Evolutionary conservation across 1,139 yeast species (phyloP).

Genomic region (Yamadazyma dendronema): DNA sequence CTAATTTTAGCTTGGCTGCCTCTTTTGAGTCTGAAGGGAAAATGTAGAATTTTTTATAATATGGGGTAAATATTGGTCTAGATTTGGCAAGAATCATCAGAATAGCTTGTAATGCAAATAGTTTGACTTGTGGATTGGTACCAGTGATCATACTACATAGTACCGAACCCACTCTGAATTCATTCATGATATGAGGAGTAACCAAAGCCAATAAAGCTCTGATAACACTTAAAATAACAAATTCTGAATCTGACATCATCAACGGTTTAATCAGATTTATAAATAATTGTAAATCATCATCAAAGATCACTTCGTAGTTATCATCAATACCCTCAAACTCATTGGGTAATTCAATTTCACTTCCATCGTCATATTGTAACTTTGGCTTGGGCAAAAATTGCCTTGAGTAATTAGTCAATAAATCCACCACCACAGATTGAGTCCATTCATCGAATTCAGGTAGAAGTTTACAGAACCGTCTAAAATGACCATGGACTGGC

Average conservation of each 20-base stretch:
- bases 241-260: slow-evolving; percentile 52
- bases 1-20: slow-evolving; percentile 57
- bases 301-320: slow-evolving; percentile 42
- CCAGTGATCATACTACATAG: slow-evolving; percentile 43
- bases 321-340: slow-evolving; percentile 28
- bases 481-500: slow-evolving; percentile 68
- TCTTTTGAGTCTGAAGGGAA: slow-evolving; percentile 53
- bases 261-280: slow-evolving; percentile 45
- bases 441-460: slow-evolving; percentile 72
- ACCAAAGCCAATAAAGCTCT: slow-evolving; percentile 55
- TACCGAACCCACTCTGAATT: slow-evolving; percentile 48
- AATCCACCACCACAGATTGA: slow-evolving; percentile 59
- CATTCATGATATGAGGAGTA: slow-evolving; percentile 48
- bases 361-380: slow-evolving; percentile 24
- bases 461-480: slow-evolving; percentile 57
- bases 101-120: slow-evolving; percentile 43
- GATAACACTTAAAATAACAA: slow-evolving; percentile 61
- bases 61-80: slow-evolving; percentile 45
- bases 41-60: slow-evolving; percentile 53
- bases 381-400: slow-evolving; percentile 56
- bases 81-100: slow-evolving; percentile 34
- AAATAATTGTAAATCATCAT: slow-evolving; percentile 57
- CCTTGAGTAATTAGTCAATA: slow-evolving; percentile 67
- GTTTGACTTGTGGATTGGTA: slow-evolving; percentile 29
- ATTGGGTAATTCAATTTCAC: slow-evolving; percentile 40